phyloP scores from a whole-genome alignment of 2,329 filamentous ascomycete genomes.

The Aspergillus sclerotialis region DNA sequence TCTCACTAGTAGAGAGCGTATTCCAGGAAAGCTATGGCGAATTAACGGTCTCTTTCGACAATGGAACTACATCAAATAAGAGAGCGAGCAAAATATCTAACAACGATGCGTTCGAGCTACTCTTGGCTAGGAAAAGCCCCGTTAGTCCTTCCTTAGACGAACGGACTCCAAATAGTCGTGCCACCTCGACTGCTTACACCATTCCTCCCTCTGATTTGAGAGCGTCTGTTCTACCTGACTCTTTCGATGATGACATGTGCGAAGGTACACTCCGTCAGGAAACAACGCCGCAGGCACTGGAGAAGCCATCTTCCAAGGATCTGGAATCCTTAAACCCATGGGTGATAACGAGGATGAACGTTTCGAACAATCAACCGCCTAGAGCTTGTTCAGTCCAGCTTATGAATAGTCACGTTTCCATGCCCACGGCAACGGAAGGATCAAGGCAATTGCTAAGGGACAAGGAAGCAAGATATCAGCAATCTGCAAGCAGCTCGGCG shows the following conservation, averaged over 20 bases:
- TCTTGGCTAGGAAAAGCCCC: constrained; percentile 14
- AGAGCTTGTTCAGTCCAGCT: background rate
- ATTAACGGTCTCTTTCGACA: background rate
- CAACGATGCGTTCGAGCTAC: constrained; percentile 11
- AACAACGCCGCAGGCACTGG: background rate
- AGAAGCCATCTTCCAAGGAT: constrained; percentile 3
- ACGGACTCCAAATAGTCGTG: background rate
- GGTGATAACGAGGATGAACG: constrained; percentile 27
- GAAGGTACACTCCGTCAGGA: background rate
- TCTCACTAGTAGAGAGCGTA: constrained; percentile 39
- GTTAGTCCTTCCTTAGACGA: background rate
- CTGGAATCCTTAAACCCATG: constrained; percentile 27
- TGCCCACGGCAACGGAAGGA: background rate
- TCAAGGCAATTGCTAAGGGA: background rate
- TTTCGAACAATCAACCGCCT: constrained; percentile 7
- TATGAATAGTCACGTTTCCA: background rate
- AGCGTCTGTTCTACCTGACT: background rate
- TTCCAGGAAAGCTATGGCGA: constrained; percentile 11
- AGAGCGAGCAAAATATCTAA: constrained; percentile 1
- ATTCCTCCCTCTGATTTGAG: constrained; percentile 1
- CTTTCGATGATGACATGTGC: background rate
- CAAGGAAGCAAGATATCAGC: background rate
- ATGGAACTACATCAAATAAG: background rate
- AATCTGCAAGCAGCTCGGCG: constrained; percentile 1
- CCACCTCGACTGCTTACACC: background rate